Evolutionary conservation across 2,329 filamentous ascomycete species (phyloP).

Genomic region (Colletotrichum cuscutae): DNA sequence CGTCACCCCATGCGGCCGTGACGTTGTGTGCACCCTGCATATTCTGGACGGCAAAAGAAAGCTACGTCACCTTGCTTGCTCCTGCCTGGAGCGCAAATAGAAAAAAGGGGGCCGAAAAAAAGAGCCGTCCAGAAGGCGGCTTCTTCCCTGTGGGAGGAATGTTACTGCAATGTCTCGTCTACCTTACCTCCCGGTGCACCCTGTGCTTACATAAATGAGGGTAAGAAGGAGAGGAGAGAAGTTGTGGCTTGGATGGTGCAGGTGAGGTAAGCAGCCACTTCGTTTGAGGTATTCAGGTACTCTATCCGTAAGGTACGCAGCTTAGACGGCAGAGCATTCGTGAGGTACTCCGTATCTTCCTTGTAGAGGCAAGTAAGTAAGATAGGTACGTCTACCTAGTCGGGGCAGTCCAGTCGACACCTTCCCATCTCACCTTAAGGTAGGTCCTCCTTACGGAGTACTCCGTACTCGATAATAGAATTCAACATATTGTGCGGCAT

Average conservation of each 20-base stretch:
- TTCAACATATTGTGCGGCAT: background rate
- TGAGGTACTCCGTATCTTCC: background rate
- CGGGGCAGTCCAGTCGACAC: background rate
- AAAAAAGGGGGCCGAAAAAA: background rate
- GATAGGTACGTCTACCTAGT: background rate
- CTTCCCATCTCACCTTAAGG: background rate
- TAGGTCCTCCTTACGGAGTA: too few species aligned
- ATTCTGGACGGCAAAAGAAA: background rate
- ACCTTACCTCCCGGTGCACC: background rate
- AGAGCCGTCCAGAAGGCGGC: background rate
- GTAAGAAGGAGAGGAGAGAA: background rate
- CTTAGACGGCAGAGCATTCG: background rate
- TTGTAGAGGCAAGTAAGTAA: background rate
- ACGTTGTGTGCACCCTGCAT: background rate
- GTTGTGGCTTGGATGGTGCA: background rate
- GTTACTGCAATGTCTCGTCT: background rate
- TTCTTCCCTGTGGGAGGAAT: background rate
- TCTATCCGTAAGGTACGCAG: too few species aligned
- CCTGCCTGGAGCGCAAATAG: background rate
- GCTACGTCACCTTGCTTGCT: background rate
- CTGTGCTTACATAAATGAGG: background rate
- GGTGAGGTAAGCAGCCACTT: background rate
- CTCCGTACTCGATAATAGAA: background rate
- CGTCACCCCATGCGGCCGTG: background rate
- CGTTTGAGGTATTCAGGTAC: background rate